These are phyloP conservation scores for Komagataella ulmi DNA, from an alignment of 805 yeast species.

Conservation along the genomic window DNA sequence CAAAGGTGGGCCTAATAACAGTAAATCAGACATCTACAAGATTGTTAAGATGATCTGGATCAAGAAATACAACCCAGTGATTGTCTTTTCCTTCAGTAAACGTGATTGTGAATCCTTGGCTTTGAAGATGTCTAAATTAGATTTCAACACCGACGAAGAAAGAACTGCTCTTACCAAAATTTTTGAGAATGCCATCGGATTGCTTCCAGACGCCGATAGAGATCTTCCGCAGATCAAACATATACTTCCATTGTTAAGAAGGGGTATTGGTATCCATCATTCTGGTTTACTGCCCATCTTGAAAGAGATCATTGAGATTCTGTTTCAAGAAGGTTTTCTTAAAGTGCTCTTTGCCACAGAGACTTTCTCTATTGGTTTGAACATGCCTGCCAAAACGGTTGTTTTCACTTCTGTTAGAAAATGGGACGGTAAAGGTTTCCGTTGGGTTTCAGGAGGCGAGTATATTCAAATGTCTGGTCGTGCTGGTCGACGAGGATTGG, in stretches of 20 bases:
- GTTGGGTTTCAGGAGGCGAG: slow-evolving; percentile 99
- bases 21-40: slow-evolving; percentile 80
- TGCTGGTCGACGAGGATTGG: slow-evolving; percentile 99
- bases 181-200: slow-evolving; percentile 77
- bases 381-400: slow-evolving; percentile 99
- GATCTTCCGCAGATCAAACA: slow-evolving; percentile 92
- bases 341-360: slow-evolving; percentile 96
- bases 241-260: slow-evolving; percentile 72
- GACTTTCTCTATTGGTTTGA: slow-evolving; percentile 94
- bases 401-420: slow-evolving; percentile 95
- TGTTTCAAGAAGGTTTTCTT: slow-evolving; percentile 92
- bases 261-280: slow-evolving; percentile 98
- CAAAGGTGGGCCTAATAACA: slow-evolving; percentile 77
- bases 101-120: slow-evolving; percentile 95
- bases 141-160: slow-evolving; percentile 89
- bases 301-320: slow-evolving; percentile 89
- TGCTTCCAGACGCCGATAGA: slow-evolving; percentile 82
- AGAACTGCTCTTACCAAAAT: slow-evolving; percentile 83
- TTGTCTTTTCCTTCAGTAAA: slow-evolving; percentile 95
- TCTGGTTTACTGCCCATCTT: slow-evolving; percentile 89
- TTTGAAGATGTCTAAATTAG: slow-evolving; percentile 87
- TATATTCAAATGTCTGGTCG: slow-evolving; percentile 99
- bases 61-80: slow-evolving; percentile 93
- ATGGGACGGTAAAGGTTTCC: slow-evolving; percentile 95
- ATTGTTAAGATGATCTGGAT: slow-evolving; percentile 97